Base-by-base conservation (phyloP, 345 rosid species). In the Excoecaria agallocha region DNA sequence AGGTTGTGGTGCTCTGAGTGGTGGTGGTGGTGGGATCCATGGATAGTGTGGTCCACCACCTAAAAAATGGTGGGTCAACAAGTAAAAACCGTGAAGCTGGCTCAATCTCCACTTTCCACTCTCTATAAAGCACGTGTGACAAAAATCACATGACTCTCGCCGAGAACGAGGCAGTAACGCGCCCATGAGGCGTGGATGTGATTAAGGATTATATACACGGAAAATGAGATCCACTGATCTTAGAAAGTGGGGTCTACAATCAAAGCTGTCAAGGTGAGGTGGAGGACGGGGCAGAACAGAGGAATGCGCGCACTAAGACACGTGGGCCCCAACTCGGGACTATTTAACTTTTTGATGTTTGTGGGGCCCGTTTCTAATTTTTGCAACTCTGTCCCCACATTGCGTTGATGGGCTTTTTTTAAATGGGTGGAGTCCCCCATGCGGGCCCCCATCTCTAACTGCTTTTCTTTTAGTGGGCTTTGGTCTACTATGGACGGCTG, bases 11-110 rank as follows among this genome's bases (percentile, higher is more conserved):
- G 35, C 41, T 24, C 56, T 20, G 5, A 8, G 30, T 63, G 25
- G 19, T 63, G 68, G n/a, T n/a, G n/a, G 22, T 37, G 48, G 8
- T 37, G 35, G 61, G 37, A 13, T 15, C 62, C 62, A 58, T 5
- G 12, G 49, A 19, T 39, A 43, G 49, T 64, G 68, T 64, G 48
- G 49, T 46, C 55, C 56, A 48, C 55, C 41, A 24, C n/a, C 38
- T 67, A 8, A 5, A 66, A 46, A 67, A 46, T 48, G 55, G 70
- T 66, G 70, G 70, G 55, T 46, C 70, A 67, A 67, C 70, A 48
- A 45, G 39, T 16, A 1, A 22, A 48, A 30, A 48, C n/a, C 12
- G 38, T 25, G 5, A 46, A 22, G 16, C 12, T 6, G 16, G 16
- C 11, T 22, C 37, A 16, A 46, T 3, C 20, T 63, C 22, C 68